phyloP scores from a whole-genome alignment of 2,329 filamentous ascomycete species.

The Rachicladosporium sp. region DNA sequence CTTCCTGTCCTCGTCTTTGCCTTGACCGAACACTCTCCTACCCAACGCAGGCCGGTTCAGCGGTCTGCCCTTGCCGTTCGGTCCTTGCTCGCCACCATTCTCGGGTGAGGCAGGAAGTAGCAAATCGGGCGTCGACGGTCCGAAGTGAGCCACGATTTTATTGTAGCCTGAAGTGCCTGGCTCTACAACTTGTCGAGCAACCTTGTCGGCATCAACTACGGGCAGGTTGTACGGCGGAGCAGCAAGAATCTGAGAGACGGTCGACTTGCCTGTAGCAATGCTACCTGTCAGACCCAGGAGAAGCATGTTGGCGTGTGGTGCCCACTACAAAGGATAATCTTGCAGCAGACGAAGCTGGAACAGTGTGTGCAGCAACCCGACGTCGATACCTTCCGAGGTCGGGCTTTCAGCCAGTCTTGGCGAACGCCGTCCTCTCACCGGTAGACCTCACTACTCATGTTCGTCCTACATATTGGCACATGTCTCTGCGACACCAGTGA shows the following conservation, averaged over 20 bases:
- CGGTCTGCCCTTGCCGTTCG: constrained; percentile 52
- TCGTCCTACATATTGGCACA: too few relatives aligned
- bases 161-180: constrained; percentile 77
- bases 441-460: too few relatives aligned
- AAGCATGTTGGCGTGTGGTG: constrained; percentile 51
- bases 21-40: constrained; percentile 71
- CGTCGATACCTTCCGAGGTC: too few relatives aligned
- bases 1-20: constrained; percentile 59
- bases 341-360: background rate
- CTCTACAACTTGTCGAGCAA: constrained; percentile 88
- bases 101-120: constrained; percentile 47
- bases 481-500: too few relatives aligned
- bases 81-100: constrained; percentile 37
- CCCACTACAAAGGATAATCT: too few relatives aligned
- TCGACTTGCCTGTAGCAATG: constrained; percentile 96
- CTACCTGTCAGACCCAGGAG: constrained; percentile 93
- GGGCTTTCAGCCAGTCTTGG: too few relatives aligned
- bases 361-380: constrained; percentile 2
- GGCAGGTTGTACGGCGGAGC: constrained; percentile 73
- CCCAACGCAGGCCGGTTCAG: constrained; percentile 81
- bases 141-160: constrained; percentile 72
- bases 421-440: too few relatives aligned
- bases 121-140: constrained; percentile 71
- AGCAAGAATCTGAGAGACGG: constrained; percentile 73
- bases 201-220: constrained; percentile 83